A percentile compares a stretch with the other conserved stretches of the same genome.
Conservation (phyloP, 352 stramenopile species). For the Phytophthora constricta region DNA sequence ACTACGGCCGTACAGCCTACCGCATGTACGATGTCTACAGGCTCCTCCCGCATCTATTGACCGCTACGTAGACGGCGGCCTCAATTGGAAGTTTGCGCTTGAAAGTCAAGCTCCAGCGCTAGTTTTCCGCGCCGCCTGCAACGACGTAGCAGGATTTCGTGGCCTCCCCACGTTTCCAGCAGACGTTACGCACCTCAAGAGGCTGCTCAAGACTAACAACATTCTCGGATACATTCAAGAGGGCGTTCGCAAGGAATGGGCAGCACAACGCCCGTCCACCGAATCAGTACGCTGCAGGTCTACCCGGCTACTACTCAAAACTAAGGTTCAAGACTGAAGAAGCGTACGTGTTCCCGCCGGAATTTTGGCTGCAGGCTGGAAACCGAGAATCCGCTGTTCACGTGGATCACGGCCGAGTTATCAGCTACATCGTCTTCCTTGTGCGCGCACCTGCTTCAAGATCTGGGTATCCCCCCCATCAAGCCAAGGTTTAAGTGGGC, state of each 20-base stretch:
- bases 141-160: background rate
- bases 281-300: background rate
- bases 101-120: background rate
- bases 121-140: background rate
- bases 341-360: background rate
- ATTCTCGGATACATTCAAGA: background rate
- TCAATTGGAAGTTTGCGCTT: conserved; percentile 1
- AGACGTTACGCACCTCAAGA: background rate
- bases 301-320: conserved; percentile 2
- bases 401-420: background rate
- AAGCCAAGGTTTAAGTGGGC: background rate
- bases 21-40: background rate
- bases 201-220: conserved; percentile 1
- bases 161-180: background rate
- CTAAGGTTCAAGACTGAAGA: background rate
- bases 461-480: background rate
- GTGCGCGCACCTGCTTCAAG: background rate
- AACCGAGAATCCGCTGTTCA: background rate
- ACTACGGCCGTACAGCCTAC: background rate
- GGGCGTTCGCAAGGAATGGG: background rate
- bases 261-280: background rate
- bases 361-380: background rate
- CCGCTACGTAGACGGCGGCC: background rate
- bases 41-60: conserved; percentile 1
- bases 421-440: background rate